Evolutionary conservation across 129 eudicot genomes (phyloP).

Genomic region (Artemisia tridentata): DNA sequence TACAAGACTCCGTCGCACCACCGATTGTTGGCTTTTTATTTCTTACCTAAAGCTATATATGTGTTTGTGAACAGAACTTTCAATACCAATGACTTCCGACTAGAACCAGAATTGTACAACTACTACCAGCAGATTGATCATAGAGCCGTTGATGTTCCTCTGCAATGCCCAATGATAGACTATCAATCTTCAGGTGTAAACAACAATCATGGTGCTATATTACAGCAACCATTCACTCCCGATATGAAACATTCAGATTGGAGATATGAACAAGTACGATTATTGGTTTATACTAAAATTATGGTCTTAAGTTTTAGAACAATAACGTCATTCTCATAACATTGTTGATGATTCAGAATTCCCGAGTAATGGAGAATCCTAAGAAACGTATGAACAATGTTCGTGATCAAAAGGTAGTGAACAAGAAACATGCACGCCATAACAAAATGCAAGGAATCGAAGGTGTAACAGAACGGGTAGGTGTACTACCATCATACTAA

Average conservation of each 20-base stretch:
- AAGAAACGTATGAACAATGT: conserved; percentile 31
- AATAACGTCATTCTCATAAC: background rate
- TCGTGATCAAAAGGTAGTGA: conserved; percentile 14
- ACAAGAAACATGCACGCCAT: conserved; percentile 28
- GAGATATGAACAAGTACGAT: conserved; percentile 28
- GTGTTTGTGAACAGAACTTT: conserved; percentile 23
- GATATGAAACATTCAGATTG: conserved; percentile 14
- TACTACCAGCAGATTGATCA: conserved; percentile 27
- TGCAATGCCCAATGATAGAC: conserved; percentile 26
- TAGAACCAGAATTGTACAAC: conserved; percentile 28
- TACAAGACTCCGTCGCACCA: background rate
- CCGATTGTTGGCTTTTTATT: conserved; percentile 6
- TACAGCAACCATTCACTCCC: conserved; percentile 26
- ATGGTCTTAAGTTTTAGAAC: conserved; percentile 6
- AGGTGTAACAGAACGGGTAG: conserved; percentile 33
- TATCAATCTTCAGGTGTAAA: conserved; percentile 27
- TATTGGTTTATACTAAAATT: conserved; percentile 1
- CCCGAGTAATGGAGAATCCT: conserved; percentile 22
- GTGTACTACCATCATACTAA: background rate
- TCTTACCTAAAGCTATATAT: background rate
- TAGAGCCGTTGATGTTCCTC: conserved; percentile 19
- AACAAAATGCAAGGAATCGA: conserved; percentile 27
- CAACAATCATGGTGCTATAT: background rate
- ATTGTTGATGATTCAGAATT: conserved; percentile 8
- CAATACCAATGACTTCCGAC: conserved; percentile 20